phyloP scores from a whole-genome alignment of 2,329 filamentous ascomycete genomes.

The Tolypocladium cylindrosporum region DNA sequence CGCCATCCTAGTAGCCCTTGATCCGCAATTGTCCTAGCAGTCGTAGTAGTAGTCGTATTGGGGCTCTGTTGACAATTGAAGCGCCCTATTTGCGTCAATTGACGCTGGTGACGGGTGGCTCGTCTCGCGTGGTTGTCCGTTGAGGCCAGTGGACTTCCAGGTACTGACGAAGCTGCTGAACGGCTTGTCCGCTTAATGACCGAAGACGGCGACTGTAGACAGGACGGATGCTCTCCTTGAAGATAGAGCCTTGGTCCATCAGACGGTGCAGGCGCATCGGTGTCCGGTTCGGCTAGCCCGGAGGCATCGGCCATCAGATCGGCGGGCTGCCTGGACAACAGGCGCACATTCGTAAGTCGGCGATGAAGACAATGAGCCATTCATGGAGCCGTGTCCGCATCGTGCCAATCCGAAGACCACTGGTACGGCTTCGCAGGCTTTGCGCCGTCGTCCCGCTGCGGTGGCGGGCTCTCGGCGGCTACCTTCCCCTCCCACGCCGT shows the following conservation, averaged over 20 bases:
- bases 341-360: background rate
- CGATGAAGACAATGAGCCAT: background rate
- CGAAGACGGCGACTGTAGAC: background rate
- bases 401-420: slow-evolving; percentile 25
- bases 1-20: background rate
- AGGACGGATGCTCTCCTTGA: background rate
- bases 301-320: background rate
- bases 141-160: background rate
- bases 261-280: background rate
- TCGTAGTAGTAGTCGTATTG: background rate
- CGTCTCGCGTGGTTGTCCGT: background rate
- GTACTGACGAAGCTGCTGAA: background rate
- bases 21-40: background rate
- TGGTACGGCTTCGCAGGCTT: slow-evolving; percentile 14
- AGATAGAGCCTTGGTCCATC: background rate
- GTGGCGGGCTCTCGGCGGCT: slow-evolving; percentile 4
- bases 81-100: too few relatives aligned
- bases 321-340: background rate
- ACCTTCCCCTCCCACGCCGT: slow-evolving; percentile 47
- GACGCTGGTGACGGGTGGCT: background rate
- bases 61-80: background rate
- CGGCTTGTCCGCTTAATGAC: background rate
- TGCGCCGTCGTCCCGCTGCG: slow-evolving; percentile 8
- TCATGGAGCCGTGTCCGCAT: slow-evolving; percentile 18
- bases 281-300: background rate